phyloP scores from a whole-genome alignment of 441 rosid species.

The Mallotus japonicus region DNA sequence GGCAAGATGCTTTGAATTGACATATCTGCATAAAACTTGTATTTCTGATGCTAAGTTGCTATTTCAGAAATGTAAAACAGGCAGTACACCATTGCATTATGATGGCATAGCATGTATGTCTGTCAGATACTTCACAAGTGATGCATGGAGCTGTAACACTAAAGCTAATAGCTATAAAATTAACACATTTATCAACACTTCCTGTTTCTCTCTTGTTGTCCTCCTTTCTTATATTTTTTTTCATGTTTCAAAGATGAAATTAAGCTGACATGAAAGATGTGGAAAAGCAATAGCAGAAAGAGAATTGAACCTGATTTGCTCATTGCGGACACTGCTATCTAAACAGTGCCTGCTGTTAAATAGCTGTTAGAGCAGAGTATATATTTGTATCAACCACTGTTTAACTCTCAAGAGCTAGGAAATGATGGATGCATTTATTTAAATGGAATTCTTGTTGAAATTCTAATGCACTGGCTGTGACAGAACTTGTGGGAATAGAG shows the following conservation, averaged over 20 bases:
- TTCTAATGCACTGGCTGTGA: background rate
- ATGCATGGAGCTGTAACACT: background rate
- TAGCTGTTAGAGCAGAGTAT: background rate
- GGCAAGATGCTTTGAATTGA: background rate
- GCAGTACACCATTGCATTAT: background rate
- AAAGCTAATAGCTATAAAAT: background rate
- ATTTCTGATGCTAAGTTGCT: background rate
- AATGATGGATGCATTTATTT: background rate
- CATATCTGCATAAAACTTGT: background rate
- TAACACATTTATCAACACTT: background rate
- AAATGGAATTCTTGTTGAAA: background rate
- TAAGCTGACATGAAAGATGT: background rate
- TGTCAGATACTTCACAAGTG: background rate
- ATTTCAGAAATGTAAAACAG: conserved; percentile 3
- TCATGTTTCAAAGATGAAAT: background rate
- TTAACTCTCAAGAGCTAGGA: background rate
- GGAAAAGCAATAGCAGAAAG: background rate
- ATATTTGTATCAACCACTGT: background rate
- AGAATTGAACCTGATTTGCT: background rate
- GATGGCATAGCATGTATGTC: background rate
- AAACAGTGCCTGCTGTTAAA: background rate
- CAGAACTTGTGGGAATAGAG: background rate
- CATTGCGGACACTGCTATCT: background rate
- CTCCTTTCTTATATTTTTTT: background rate
- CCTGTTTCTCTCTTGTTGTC: background rate